Base-by-base conservation (phyloP, 352 stramenopile species). In the Thalassiosira hispida region DNA sequence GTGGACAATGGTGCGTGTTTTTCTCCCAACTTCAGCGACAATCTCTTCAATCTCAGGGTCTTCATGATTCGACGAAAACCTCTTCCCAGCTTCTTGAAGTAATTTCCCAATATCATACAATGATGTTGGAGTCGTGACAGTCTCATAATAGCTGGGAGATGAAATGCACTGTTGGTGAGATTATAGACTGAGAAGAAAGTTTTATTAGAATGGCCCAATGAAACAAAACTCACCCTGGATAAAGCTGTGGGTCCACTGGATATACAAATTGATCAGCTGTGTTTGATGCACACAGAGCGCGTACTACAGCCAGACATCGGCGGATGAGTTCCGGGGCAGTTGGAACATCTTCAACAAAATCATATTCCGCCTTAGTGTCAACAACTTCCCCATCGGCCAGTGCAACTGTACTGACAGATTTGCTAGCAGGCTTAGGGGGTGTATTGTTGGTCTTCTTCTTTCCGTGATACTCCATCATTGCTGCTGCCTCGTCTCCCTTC, bases 181-280 rank as follows among this genome's bases (percentile, higher is more conserved):
- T 7, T 0, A 42, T 49, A 18, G 20, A 56, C 33, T 33, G 16
- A 12, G 29, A 61, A 61, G 12, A 61, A 14, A 40, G n/a, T 25
- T 14, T 60, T 20, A 40, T 22, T 6, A 2, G 7, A 12, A 22
- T 44, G 14, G 40, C 6, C n/a, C 40, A 16, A 61, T 31, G 7
- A 44, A 46, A 52, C 35, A 1, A 1, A 44, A 79, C 78, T 81
- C 72, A 85, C 78, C 71, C 76, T 49, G 88, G 90, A 75, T 92
- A 92, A 14, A 85, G 84, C 51, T 94, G 90, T 23, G 90, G 88
- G 73, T 94, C 90, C 18, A 93, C 88, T 18, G 90, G 90, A 68
- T 90, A 93, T 6, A 93, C 64, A 66, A 94, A 94, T 55, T 89
- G 83, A 64, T 93, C 87, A 25, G 86, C 79, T 73, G 86, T 79